Evolutionary conservation across 2,329 filamentous ascomycete genomes (phyloP).

Genomic region (Periconia sp.): DNA sequence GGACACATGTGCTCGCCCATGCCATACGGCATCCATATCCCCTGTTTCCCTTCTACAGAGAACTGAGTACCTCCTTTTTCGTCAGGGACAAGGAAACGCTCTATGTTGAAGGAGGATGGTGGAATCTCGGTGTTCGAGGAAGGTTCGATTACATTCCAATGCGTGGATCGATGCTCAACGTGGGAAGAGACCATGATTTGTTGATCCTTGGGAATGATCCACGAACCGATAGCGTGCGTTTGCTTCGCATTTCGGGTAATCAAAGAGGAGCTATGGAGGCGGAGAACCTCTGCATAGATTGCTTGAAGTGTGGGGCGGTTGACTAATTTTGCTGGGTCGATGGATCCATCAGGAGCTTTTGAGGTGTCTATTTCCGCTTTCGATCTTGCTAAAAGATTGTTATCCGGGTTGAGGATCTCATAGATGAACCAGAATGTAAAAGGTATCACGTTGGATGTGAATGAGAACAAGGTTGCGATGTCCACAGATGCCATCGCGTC

Average conservation of each 20-base stretch:
- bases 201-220: conserved; percentile 10
- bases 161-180: conserved; percentile 6
- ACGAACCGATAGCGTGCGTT: conserved; percentile 7
- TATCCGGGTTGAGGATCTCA: conserved; percentile 2
- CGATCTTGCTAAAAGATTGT: background rate
- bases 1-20: conserved; percentile 23
- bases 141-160: conserved; percentile 13
- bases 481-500: conserved; percentile 15
- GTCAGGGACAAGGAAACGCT: conserved; percentile 11
- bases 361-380: background rate
- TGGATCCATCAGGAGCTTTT: background rate
- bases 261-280: conserved; percentile 10
- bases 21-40: conserved; percentile 18
- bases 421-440: conserved; percentile 18
- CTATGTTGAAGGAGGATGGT: conserved; percentile 3
- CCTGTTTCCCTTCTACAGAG: conserved; percentile 9
- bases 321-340: conserved; percentile 4
- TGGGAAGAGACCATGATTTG: conserved; percentile 14
- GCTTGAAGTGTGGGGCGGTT: conserved; percentile 16
- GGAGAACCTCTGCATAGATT: conserved; percentile 19
- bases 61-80: conserved; percentile 1
- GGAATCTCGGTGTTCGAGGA: background rate
- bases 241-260: conserved; percentile 11
- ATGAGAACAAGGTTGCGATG: conserved; percentile 12
- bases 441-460: conserved; percentile 17